Base-by-base conservation (phyloP, 345 rosid species). In the Eucalyptus globulus region DNA sequence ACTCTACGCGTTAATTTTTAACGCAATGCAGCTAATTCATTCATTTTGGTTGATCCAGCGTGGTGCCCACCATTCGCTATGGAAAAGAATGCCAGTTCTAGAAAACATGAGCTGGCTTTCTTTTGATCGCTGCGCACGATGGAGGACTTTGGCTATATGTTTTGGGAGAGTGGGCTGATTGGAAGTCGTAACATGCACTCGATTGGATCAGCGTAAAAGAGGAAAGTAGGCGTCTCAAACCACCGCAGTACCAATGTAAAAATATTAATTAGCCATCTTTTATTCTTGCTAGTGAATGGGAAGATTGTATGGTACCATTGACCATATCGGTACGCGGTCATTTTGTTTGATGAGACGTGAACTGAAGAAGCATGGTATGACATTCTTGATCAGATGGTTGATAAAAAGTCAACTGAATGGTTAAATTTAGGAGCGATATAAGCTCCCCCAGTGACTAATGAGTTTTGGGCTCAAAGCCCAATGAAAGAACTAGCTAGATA, bases 291-390 rank as follows among this genome's bases (percentile, higher is more conserved):
- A 60, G 1, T 60, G 17, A 13, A 62, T 62, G 69, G 69, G 6
- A 4, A 62, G n/a, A 62, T 13, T 67, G 21, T 31, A 67, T 17
- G 14, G 40, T 17, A 9, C 81, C 26, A 10, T 37, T 37, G 45
- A 37, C 81, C 44, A 72, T 34, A 72, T 72, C 4, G 13, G 4
- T 19, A 2, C 45, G 1, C 0, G 1, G 0, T 19, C 7, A 0
- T 72, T 72, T 37, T 37, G 4, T 34, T 72, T 8, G 14, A 72
- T 72, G 14, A 72, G 44, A 72, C 14, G 14, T 37, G 14, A 34
- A 5, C 6, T 5, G 4, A 72, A 34, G 26, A 37, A 37, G 26
- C 44, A 19, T 72, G 45, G 8, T 19, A 37, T 19, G 81, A 19
- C 44, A 8, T 37, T 72, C 45, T 19, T 37, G 44, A 37, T 72